phyloP scores from a whole-genome alignment of 306 rosid species.

The Hippophae gyantsensis region DNA sequence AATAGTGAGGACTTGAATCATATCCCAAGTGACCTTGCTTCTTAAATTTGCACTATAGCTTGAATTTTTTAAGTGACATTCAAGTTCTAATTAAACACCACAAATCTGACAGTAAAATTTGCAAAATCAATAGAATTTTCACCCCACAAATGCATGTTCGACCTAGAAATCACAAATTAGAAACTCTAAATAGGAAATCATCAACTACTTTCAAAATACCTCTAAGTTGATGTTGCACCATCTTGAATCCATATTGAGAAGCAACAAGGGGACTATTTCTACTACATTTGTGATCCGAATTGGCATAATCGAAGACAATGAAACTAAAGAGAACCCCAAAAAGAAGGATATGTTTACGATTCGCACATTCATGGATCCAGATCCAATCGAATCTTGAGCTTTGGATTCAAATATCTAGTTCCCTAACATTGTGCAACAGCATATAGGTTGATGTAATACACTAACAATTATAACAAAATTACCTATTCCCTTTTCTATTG shows the following conservation, averaged over 20 bases:
- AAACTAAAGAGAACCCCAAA: slow-evolving; percentile 21
- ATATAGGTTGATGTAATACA: too few species aligned
- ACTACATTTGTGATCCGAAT: slow-evolving; percentile 40
- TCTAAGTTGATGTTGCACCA: slow-evolving; percentile 84
- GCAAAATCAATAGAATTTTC: slow-evolving; percentile 34
- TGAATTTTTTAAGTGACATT: slow-evolving; percentile 46
- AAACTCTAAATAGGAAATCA: slow-evolving; percentile 78
- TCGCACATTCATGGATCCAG: slow-evolving; percentile 46
- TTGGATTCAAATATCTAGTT: slow-evolving; percentile 14
- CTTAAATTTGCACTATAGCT: slow-evolving; percentile 44
- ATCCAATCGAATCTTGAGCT: slow-evolving; percentile 16
- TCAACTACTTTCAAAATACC: slow-evolving; percentile 50
- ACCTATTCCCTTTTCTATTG: neutral
- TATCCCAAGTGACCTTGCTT: slow-evolving; percentile 54
- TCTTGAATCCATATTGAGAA: slow-evolving; percentile 41
- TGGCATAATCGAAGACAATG: slow-evolving; percentile 34
- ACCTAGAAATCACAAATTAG: slow-evolving; percentile 71
- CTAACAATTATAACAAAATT: too few species aligned
- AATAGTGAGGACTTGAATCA: slow-evolving; percentile 62
- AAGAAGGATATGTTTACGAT: slow-evolving; percentile 31
- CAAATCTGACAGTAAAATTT: slow-evolving; percentile 52
- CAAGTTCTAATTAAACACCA: slow-evolving; percentile 43
- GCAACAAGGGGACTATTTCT: slow-evolving; percentile 31
- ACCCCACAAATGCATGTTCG: slow-evolving; percentile 74
- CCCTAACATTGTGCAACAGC: too few species aligned